Conservation (phyloP, 2,329 filamentous ascomycete species). For the Aspergillus fumigatiaffinis region DNA sequence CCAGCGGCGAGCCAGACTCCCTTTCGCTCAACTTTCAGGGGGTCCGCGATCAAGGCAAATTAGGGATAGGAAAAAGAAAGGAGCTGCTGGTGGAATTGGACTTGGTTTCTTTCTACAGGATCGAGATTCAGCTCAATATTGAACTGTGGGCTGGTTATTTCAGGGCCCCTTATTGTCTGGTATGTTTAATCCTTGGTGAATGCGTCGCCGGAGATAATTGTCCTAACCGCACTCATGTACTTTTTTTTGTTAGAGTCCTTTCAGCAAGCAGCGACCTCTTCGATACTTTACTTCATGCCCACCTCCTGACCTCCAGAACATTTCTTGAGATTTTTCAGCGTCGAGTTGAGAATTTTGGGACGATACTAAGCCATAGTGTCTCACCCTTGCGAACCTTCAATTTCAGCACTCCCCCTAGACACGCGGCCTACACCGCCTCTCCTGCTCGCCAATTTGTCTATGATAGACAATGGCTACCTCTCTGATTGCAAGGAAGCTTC, state of each 20-base stretch:
- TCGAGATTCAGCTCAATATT: not conserved
- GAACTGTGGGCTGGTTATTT: not conserved
- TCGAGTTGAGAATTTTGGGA: conserved; percentile 1
- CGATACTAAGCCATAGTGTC: conserved; percentile 20
- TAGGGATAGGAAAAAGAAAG: not conserved
- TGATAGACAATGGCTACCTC: conserved; percentile 47
- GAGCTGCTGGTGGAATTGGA: not conserved
- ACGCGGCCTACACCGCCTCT: conserved; percentile 22
- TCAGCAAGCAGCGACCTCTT: not conserved
- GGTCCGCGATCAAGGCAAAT: conserved; percentile 1
- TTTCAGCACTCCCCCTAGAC: conserved; percentile 13
- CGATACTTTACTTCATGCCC: not conserved
- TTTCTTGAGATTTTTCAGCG: not conserved
- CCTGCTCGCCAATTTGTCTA: conserved; percentile 1
- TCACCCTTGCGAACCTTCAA: conserved; percentile 27
- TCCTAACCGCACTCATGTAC: not conserved
- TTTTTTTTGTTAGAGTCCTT: not conserved
- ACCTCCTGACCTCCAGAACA: not conserved
- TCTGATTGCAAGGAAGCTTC: conserved; percentile 51
- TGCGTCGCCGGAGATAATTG: not conserved
- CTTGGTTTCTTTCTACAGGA: not conserved
- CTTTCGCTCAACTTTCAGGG: conserved; percentile 1
- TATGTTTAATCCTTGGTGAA: not conserved
- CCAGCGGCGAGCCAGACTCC: not conserved
- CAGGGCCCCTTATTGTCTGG: not conserved